phyloP scores from a whole-genome alignment of 345 rosid species.

The Orychophragmus violaceus region DNA sequence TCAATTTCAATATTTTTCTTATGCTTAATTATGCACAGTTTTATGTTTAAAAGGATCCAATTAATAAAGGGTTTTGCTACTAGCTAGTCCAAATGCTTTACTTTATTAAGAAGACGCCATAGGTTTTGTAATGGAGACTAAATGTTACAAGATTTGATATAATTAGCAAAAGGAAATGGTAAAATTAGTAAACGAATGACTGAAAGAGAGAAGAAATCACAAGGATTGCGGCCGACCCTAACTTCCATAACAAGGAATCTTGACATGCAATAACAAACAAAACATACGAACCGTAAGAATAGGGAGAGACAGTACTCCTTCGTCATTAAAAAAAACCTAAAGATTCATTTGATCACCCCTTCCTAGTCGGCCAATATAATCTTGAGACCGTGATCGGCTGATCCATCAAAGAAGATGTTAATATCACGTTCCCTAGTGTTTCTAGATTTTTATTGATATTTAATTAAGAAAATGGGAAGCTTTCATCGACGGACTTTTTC shows the following conservation, averaged over 20 bases:
- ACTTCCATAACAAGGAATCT: conserved; percentile 26
- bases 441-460: conserved; percentile 1
- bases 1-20: background rate
- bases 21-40: background rate
- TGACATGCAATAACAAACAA: conserved; percentile 19
- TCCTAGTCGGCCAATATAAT: background rate
- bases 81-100: background rate
- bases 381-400: conserved; percentile 22
- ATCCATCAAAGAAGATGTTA: background rate
- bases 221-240: conserved; percentile 27
- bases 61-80: background rate
- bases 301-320: background rate
- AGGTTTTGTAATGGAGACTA: background rate
- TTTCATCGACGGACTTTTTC: conserved; percentile 34
- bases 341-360: conserved; percentile 8
- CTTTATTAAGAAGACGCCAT: background rate
- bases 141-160: conserved; percentile 7
- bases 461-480: conserved; percentile 31
- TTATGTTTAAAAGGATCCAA: background rate
- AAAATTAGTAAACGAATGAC: conserved; percentile 11
- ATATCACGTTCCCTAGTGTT: background rate
- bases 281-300: conserved; percentile 30
- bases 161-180: conserved; percentile 12
- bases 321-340: background rate
- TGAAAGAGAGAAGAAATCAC: conserved; percentile 22